Conservation (phyloP, 352 stramenopile genomes). For the Globisporangium iwayamae region DNA sequence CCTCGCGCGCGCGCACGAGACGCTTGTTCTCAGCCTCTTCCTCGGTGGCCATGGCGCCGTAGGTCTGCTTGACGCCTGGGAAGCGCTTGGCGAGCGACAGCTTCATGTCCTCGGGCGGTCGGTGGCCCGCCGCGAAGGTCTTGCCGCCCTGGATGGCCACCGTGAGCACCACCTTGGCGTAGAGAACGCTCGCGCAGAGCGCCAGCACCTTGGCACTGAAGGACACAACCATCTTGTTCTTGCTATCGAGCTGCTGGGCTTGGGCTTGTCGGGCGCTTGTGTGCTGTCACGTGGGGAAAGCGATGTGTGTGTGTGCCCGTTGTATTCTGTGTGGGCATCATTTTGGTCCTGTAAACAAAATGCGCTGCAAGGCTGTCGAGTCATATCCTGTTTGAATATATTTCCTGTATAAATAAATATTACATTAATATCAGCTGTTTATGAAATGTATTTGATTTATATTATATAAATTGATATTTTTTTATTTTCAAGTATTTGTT, state of each 20-base stretch:
- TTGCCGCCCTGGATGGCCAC: conserved; percentile 32
- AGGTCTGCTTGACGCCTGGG: conserved; percentile 23
- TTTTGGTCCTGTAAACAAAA: not conserved
- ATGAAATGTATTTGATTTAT: too few species aligned
- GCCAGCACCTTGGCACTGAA: conserved; percentile 32
- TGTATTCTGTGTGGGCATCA: too few species aligned
- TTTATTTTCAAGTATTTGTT: too few species aligned
- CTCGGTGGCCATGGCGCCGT: conserved; percentile 11
- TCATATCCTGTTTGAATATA: too few species aligned
- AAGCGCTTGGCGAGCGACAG: conserved; percentile 15
- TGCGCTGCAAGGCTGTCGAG: too few species aligned
- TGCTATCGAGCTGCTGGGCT: not conserved
- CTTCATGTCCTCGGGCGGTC: conserved; percentile 29
- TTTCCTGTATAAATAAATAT: too few species aligned
- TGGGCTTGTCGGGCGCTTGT: not conserved
- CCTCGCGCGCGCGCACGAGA: conserved; percentile 17
- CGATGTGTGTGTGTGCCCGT: not conserved
- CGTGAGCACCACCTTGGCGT: conserved; percentile 33
- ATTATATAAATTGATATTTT: too few species aligned
- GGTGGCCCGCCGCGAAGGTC: conserved; percentile 25
- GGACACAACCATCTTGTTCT: conserved; percentile 13
- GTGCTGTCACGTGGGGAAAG: not conserved
- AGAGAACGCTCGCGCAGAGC: conserved; percentile 27
- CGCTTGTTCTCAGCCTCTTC: conserved; percentile 14
- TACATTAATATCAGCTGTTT: too few species aligned